Percentiles rank a stretch among this genome's conserved stretches.
These are phyloP conservation scores for Straminergon stramineum DNA, from an alignment of 225 moss, liverwort and hornwort species.

Conservation along the genomic window DNA sequence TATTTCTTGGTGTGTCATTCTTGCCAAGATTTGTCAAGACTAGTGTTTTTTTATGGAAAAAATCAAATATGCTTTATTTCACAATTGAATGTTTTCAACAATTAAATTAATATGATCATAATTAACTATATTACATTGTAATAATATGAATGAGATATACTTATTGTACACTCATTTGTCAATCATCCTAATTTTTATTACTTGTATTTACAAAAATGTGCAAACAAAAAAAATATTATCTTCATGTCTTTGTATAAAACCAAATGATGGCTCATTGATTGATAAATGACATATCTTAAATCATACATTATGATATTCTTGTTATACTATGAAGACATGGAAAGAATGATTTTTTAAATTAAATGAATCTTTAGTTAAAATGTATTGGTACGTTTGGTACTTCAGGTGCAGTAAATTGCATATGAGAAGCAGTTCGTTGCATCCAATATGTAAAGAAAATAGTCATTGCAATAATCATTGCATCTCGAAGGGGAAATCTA, in stretches of 20 bases:
- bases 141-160: neutral
- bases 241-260: neutral
- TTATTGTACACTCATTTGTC: neutral
- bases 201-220: neutral
- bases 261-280: neutral
- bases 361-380: neutral
- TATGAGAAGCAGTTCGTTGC: neutral
- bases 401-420: neutral
- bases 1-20: no score
- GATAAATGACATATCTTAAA: no score
- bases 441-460: slow-evolving; percentile 14
- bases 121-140: no score
- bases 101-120: neutral
- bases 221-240: neutral
- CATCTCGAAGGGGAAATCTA: slow-evolving; percentile 10
- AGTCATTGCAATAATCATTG: slow-evolving; percentile 5
- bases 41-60: neutral
- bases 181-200: neutral
- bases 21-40: neutral
- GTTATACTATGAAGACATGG: neutral
- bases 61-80: neutral
- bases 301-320: neutral
- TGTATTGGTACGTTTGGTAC: neutral
- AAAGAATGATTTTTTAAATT: neutral
- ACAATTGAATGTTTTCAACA: neutral